Conservation (phyloP, 305 asterid genomes). For the Fraxinus angustifolia region DNA sequence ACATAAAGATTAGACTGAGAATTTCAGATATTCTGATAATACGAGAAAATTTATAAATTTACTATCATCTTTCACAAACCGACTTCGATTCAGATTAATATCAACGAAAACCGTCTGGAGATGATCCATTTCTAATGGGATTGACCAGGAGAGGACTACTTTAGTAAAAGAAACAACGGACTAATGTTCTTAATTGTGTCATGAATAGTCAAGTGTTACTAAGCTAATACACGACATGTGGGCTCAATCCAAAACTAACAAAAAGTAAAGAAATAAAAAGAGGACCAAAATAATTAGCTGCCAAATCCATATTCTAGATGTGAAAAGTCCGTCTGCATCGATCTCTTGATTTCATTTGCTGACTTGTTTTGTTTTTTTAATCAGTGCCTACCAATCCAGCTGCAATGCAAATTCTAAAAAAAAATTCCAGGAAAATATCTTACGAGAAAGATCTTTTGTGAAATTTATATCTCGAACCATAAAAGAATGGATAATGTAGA, state of each 20-base stretch:
- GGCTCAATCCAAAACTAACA: not conserved
- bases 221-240: no score
- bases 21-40: not conserved
- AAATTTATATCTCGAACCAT: conserved; percentile 22
- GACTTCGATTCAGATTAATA: not conserved
- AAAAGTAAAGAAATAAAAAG: no score
- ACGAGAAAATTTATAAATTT: no score
- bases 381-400: not conserved
- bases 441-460: conserved; percentile 21
- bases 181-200: no score
- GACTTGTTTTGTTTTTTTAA: not conserved
- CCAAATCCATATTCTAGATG: not conserved
- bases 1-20: not conserved
- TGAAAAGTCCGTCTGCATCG: not conserved
- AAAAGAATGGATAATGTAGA: conserved; percentile 27
- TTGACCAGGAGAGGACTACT: not conserved
- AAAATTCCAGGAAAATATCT: conserved; percentile 24
- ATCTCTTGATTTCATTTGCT: not conserved
- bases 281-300: not conserved
- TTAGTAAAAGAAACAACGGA: no score
- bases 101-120: not conserved
- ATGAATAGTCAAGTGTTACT: no score
- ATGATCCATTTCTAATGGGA: not conserved
- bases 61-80: no score
- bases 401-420: not conserved